A percentile compares a stretch with the other conserved stretches of the same genome.
Evolutionary conservation across 1,284 basidiomycete species (phyloP).

Genomic region (Marasmius tenuissimus): DNA sequence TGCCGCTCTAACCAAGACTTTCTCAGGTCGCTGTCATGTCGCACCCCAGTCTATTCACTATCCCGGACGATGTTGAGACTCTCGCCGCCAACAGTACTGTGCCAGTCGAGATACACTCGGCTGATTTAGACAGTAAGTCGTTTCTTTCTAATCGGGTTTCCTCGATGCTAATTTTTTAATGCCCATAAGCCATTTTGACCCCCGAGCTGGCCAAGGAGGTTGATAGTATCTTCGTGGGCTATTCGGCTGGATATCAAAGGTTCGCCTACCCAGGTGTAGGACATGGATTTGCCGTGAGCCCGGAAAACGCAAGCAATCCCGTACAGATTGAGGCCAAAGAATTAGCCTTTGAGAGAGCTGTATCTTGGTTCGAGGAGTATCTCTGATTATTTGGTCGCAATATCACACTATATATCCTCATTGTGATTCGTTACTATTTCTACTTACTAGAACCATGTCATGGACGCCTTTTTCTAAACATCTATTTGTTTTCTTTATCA

Average conservation of each 20-base stretch:
- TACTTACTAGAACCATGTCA: no score
- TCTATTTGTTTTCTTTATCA: no score
- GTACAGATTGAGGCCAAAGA: conserved; percentile 20
- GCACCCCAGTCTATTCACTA: conserved; percentile 40
- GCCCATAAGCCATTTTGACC: conserved; percentile 12
- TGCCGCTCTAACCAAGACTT: conserved; percentile 23
- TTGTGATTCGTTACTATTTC: no score
- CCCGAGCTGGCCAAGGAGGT: conserved; percentile 13
- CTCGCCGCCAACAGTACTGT: conserved; percentile 16
- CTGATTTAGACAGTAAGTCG: conserved; percentile 12
- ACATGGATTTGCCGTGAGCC: conserved; percentile 51
- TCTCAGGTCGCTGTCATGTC: conserved; percentile 30
- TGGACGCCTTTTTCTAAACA: no score
- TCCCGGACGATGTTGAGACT: conserved; percentile 36
- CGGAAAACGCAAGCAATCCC: conserved; percentile 25
- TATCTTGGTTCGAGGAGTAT: conserved; percentile 11
- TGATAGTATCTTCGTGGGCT: conserved; percentile 17
- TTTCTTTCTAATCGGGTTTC: neutral
- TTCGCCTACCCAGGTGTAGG: conserved; percentile 39
- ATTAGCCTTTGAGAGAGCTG: conserved; percentile 17
- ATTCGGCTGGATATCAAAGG: conserved; percentile 34
- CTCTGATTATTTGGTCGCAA: no score
- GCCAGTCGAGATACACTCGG: conserved; percentile 19
- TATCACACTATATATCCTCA: no score
- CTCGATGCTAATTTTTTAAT: neutral